These are phyloP conservation scores for Amanita subjunquillea DNA, from an alignment of 768 basidiomycete genomes.

Conservation along the genomic window DNA sequence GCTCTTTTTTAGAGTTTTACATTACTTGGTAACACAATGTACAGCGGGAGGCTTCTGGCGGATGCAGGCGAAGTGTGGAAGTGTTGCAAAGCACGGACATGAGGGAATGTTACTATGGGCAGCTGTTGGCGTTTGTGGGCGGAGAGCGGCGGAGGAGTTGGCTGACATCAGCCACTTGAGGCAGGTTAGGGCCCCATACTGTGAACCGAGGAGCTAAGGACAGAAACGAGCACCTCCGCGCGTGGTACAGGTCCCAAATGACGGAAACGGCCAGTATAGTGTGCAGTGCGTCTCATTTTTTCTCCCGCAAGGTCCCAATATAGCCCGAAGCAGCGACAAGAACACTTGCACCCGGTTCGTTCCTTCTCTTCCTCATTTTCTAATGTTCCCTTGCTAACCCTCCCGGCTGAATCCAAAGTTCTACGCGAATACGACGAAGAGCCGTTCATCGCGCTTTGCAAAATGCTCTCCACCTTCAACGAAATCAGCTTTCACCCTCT, in stretches of 20 bases:
- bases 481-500: conserved; percentile 45
- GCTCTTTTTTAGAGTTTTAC: too few relatives aligned
- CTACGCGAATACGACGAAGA: conserved; percentile 29
- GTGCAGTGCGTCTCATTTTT: conserved; percentile 25
- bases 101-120: too few relatives aligned
- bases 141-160: too few relatives aligned
- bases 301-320: neutral
- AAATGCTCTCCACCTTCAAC: conserved; percentile 71
- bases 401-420: neutral
- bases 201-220: too few relatives aligned
- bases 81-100: too few relatives aligned
- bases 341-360: conserved; percentile 52
- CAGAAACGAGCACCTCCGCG: conserved; percentile 81
- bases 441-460: conserved; percentile 66
- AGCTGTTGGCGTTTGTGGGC: too few relatives aligned
- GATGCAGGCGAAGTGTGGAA: too few relatives aligned
- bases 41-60: too few relatives aligned
- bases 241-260: conserved; percentile 66
- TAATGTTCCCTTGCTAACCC: neutral
- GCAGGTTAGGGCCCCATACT: too few relatives aligned
- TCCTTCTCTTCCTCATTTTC: neutral
- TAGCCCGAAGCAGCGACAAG: conserved; percentile 53
- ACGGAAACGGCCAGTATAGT: conserved; percentile 31
- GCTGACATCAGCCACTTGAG: too few relatives aligned
- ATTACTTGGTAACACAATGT: too few relatives aligned